phyloP scores from a whole-genome alignment of 768 basidiomycete species.

The Macrolepiota dolichaula region DNA sequence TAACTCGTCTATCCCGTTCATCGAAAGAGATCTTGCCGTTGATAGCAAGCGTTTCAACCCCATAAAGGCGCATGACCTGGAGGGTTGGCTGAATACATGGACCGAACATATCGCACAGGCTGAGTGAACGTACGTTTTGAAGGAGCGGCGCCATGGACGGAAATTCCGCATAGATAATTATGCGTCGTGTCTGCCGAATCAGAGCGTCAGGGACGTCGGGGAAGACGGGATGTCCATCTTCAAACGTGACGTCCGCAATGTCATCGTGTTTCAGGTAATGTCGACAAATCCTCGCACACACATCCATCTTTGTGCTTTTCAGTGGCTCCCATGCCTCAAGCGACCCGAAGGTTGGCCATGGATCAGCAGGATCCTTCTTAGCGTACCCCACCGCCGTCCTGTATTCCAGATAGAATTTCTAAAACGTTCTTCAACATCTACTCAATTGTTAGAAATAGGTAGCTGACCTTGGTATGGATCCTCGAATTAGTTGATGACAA shows the following conservation, averaged over 20 bases:
- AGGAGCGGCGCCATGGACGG: neutral
- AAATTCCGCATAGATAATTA: neutral
- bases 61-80: neutral
- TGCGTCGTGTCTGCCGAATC: neutral
- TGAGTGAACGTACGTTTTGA: neutral
- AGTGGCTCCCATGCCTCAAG: constrained; percentile 13
- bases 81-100: too few relatives aligned
- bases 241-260: neutral
- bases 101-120: too few relatives aligned
- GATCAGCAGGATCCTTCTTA: neutral
- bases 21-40: neutral
- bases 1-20: neutral
- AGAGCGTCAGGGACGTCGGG: neutral
- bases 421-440: neutral
- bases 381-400: constrained; percentile 9
- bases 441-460: neutral
- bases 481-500: neutral
- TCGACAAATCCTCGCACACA: neutral
- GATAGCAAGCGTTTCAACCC: neutral
- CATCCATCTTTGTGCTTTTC: constrained; percentile 3
- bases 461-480: neutral
- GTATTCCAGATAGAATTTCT: constrained; percentile 17
- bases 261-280: neutral
- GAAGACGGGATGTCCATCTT: neutral
- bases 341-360: constrained; percentile 7